Evolutionary conservation across 345 rosid genomes (phyloP).

Genomic region (Kernera saxatilis): DNA sequence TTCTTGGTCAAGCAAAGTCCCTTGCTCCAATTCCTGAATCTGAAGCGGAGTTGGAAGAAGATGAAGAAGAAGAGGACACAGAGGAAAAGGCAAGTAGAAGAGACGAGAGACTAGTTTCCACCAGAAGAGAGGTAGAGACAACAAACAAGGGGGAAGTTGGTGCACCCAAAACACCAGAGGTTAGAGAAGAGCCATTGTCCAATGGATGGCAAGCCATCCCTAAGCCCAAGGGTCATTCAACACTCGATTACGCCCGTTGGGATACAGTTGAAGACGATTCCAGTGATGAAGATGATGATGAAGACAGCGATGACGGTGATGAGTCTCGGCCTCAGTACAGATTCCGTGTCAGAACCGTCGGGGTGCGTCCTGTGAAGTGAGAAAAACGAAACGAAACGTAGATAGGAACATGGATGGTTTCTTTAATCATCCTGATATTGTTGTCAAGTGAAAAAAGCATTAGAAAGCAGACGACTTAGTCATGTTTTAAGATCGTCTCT

Average conservation of each 20-base stretch:
- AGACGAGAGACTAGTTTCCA: constrained; percentile 19
- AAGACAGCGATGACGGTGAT: constrained; percentile 53
- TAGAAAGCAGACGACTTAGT: constrained; percentile 4
- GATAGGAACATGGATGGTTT: constrained; percentile 10
- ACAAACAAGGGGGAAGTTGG: constrained; percentile 22
- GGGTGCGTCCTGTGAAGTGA: constrained; percentile 76
- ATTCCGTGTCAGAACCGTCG: constrained; percentile 78
- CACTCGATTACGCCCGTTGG: constrained; percentile 88
- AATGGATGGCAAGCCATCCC: constrained; percentile 92
- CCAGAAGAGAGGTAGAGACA: constrained; percentile 25
- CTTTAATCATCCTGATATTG: constrained; percentile 18
- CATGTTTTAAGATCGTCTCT: background rate
- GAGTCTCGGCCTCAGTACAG: constrained; percentile 66
- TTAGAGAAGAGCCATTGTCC: constrained; percentile 34
- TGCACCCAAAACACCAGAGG: constrained; percentile 28
- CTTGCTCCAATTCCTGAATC: constrained; percentile 95
- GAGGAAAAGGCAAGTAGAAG: background rate
- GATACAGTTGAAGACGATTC: constrained; percentile 72
- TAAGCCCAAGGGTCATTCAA: constrained; percentile 92
- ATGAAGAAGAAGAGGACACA: constrained; percentile 44
- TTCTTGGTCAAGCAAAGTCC: constrained; percentile 79
- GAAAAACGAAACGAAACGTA: background rate
- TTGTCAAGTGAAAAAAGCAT: background rate
- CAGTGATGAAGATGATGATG: constrained; percentile 78
- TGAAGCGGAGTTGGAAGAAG: constrained; percentile 80